A percentile compares a stretch with the other conserved stretches of the same genome.
Conservation (phyloP, 2,329 filamentous ascomycete genomes). For the Coleophoma eucalyptorum region DNA sequence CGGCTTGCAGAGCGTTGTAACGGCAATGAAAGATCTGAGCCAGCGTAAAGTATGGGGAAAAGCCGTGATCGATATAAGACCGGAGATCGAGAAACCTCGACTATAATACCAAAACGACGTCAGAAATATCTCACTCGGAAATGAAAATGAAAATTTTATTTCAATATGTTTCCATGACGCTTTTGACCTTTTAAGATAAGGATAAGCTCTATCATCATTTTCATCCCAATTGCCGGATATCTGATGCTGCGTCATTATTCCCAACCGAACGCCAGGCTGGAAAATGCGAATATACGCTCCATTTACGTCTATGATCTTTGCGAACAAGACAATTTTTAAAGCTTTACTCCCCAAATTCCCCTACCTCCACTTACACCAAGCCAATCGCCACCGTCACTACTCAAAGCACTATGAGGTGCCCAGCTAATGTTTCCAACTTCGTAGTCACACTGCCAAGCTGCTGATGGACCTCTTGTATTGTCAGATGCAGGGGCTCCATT, state of each 20-base stretch:
- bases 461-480: conserved; percentile 63
- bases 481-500: conserved; percentile 50
- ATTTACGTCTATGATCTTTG: conserved; percentile 11
- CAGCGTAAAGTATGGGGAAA: conserved; percentile 50
- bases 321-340: conserved; percentile 15
- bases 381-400: conserved; percentile 74
- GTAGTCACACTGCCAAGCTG: conserved; percentile 82
- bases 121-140: background rate
- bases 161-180: too few relatives aligned
- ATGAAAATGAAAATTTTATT: too few relatives aligned
- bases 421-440: conserved; percentile 83
- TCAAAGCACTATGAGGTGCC: conserved; percentile 69
- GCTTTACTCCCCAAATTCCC: conserved; percentile 66
- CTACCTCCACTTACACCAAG: conserved; percentile 77
- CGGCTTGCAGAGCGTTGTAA: conserved; percentile 44
- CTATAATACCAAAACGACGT: background rate
- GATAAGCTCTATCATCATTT: conserved; percentile 8
- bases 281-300: conserved; percentile 12
- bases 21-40: conserved; percentile 47
- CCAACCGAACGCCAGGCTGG: conserved; percentile 17
- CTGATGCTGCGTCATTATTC: conserved; percentile 14
- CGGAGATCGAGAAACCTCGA: background rate
- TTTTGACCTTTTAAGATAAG: too few relatives aligned
- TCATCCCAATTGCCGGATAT: conserved; percentile 15
- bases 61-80: conserved; percentile 43